phyloP scores from a whole-genome alignment of 1,284 basidiomycete genomes.

The Clitocybe nebularis region DNA sequence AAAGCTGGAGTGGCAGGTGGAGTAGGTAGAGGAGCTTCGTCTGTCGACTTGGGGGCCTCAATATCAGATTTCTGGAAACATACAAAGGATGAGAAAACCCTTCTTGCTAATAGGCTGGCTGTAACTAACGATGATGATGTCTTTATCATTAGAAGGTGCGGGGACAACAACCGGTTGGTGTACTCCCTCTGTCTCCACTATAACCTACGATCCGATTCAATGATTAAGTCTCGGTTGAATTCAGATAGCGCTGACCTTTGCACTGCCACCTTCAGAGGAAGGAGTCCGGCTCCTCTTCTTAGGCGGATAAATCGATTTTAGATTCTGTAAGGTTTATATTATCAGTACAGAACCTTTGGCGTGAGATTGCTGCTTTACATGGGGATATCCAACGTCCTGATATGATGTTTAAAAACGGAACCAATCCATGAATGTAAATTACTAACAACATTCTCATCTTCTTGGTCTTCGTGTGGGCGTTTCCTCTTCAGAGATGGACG shows the following conservation, averaged over 20 bases:
- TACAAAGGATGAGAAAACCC: not conserved
- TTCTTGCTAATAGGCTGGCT: not conserved
- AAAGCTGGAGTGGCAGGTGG: conserved; percentile 9
- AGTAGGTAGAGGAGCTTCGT: conserved; percentile 3
- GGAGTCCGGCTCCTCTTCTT: conserved; percentile 50
- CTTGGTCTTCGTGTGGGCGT: conserved; percentile 30
- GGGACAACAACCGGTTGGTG: too few species aligned
- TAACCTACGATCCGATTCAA: not conserved
- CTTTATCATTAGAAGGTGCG: too few species aligned
- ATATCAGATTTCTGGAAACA: conserved; percentile 1
- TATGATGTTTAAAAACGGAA: not conserved
- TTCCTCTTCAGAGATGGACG: conserved; percentile 35
- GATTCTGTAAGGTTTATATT: conserved; percentile 27
- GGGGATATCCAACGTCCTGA: conserved; percentile 31
- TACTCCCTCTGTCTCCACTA: too few species aligned
- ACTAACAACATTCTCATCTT: conserved; percentile 21
- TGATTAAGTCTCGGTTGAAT: conserved; percentile 1
- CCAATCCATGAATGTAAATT: conserved; percentile 2
- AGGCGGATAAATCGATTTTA: conserved; percentile 39
- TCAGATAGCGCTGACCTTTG: conserved; percentile 11
- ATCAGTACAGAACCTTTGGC: conserved; percentile 1
- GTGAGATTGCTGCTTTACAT: conserved; percentile 23
- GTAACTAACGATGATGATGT: not conserved
- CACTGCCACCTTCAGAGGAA: conserved; percentile 26
- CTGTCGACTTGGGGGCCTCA: conserved; percentile 1